Percentiles rank a stretch among this genome's conserved stretches.
Conservation (phyloP, 2,329 filamentous ascomycete species). For the Bipolaris victoriae region DNA sequence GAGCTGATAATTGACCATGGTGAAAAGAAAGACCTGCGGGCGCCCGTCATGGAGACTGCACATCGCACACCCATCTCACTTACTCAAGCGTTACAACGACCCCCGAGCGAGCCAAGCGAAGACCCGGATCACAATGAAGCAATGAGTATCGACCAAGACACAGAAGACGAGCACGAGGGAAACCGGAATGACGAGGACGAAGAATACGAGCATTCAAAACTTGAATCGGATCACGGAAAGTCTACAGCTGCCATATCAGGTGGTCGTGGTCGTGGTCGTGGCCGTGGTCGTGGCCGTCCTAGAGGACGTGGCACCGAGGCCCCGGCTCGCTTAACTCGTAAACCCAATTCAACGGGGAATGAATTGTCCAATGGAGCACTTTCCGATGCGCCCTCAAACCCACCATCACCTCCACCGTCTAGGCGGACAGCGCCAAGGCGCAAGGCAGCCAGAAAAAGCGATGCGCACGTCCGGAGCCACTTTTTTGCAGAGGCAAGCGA, state of each 20-base stretch:
- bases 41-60: slow-evolving; percentile 14
- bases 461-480: slow-evolving; percentile 42
- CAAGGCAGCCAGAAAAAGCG: slow-evolving; percentile 35
- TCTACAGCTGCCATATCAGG: neutral
- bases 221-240: slow-evolving; percentile 19
- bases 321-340: slow-evolving; percentile 10
- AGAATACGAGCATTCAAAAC: slow-evolving; percentile 12
- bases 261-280: slow-evolving; percentile 1
- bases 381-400: slow-evolving; percentile 14
- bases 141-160: neutral
- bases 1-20: slow-evolving; percentile 44
- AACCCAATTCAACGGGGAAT: slow-evolving; percentile 14
- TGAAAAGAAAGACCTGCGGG: slow-evolving; percentile 21
- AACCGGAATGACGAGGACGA: slow-evolving; percentile 47
- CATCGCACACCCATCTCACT: slow-evolving; percentile 47
- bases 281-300: slow-evolving; percentile 1
- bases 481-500: slow-evolving; percentile 42
- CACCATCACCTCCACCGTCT: slow-evolving; percentile 11
- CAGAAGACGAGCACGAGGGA: slow-evolving; percentile 48
- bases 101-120: slow-evolving; percentile 7
- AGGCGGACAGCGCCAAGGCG: slow-evolving; percentile 32
- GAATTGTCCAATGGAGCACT: slow-evolving; percentile 20
- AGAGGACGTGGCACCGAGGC: slow-evolving; percentile 15
- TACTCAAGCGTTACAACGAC: slow-evolving; percentile 37
- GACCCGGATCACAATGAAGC: neutral